These are phyloP conservation scores for Phytophthora agathidicida DNA, from an alignment of 352 stramenopile species.

Conservation along the genomic window DNA sequence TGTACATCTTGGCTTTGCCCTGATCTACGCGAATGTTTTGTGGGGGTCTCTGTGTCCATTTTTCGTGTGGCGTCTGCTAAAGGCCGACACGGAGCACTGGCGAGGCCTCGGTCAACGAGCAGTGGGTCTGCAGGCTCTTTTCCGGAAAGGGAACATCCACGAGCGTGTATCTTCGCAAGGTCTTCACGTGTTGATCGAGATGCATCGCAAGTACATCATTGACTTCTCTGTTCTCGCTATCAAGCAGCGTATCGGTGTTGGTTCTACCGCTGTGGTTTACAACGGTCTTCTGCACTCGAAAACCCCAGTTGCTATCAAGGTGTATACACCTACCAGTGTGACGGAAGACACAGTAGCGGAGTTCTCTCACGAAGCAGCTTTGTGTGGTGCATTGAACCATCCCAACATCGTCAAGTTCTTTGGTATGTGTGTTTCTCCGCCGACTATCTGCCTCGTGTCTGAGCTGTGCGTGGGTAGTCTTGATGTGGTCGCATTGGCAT, in stretches of 20 bases:
- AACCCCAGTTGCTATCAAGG: conserved; percentile 58
- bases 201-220: conserved; percentile 51
- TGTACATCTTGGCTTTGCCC: conserved; percentile 28
- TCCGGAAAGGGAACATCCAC: conserved; percentile 44
- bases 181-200: conserved; percentile 58
- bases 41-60: conserved; percentile 43
- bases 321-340: conserved; percentile 65
- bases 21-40: conserved; percentile 41
- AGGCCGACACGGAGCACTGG: conserved; percentile 73
- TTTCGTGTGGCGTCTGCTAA: conserved; percentile 49
- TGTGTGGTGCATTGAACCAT: conserved; percentile 57
- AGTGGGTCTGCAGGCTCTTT: conserved; percentile 37
- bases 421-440: conserved; percentile 63
- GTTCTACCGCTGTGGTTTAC: conserved; percentile 56
- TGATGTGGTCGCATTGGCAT: conserved; percentile 42
- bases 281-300: conserved; percentile 47
- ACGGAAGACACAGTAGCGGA: conserved; percentile 53
- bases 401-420: conserved; percentile 66
- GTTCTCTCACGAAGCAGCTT: conserved; percentile 60
- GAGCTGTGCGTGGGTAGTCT: conserved; percentile 61
- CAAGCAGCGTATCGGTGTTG: conserved; percentile 43
- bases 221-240: conserved; percentile 48
- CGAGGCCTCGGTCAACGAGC: conserved; percentile 52
- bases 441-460: conserved; percentile 65
- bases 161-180: conserved; percentile 48